These are phyloP conservation scores for Cynanchum wilfordii DNA, from an alignment of 257 asterid species.

Conservation along the genomic window DNA sequence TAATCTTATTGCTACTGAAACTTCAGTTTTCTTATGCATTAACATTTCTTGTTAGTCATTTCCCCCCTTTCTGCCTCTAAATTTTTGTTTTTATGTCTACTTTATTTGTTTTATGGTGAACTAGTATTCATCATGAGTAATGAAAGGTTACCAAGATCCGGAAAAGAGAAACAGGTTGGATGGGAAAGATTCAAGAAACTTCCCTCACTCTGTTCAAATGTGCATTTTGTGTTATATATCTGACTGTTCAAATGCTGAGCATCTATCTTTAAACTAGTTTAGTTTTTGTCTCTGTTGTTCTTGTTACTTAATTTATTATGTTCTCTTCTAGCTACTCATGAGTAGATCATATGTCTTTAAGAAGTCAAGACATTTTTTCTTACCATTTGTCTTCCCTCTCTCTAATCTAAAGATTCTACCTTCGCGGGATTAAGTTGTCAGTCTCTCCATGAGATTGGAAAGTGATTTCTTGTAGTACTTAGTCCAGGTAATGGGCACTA, in stretches of 20 bases:
- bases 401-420: not conserved
- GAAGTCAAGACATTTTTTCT: too few relatives aligned
- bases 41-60: not conserved
- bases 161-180: not conserved
- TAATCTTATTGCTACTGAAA: not conserved
- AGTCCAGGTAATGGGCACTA: not conserved
- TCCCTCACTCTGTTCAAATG: not conserved
- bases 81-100: too few relatives aligned
- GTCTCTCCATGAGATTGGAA: not conserved
- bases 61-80: not conserved
- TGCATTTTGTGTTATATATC: not conserved
- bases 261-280: not conserved
- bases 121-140: not conserved
- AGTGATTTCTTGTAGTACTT: not conserved
- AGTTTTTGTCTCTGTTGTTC: not conserved
- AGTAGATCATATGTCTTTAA: not conserved
- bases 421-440: not conserved
- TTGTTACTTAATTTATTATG: not conserved
- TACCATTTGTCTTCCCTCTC: not conserved
- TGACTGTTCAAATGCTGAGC: not conserved
- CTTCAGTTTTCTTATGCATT: not conserved
- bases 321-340: not conserved
- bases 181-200: not conserved
- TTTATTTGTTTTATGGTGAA: too few relatives aligned
- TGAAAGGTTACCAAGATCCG: not conserved